Base-by-base conservation (phyloP, 306 rosid genomes). In the Gleditsia sinensis region DNA sequence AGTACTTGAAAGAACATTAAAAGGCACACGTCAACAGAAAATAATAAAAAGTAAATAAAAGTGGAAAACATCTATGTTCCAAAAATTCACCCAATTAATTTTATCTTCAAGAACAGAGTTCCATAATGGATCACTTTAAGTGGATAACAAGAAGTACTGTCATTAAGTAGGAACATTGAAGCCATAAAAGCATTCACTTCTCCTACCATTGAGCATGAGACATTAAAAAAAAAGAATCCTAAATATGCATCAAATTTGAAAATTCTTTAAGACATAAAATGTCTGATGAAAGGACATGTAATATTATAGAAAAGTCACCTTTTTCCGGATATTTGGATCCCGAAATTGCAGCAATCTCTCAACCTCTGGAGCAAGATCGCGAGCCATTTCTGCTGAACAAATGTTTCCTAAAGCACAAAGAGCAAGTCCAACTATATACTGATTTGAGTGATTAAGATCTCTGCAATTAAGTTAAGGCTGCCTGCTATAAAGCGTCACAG, bases 321-420 rank as follows among this genome's bases (percentile, higher is more conserved):
- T 95, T 84, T 95, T 95, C 88, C 97, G 83, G 75, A 92, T 86
- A 88, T 95, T 95, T 67, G 99, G 99, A 78, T 95, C 99, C 36
- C 99, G 93, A 82, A 95, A 95, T 84, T 92, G 99, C 76, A 95
- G 86, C 82, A 95, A 81, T 58, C 99, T 92, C 81, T 95, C 99
- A 54, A 95, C 99, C 81, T 95, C 98, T 50, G 99, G 98, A 48
- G 99, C 99, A 83, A 95, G 99, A 90, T 95, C 98, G 77, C 99
- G 97, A 64, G 99, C 99, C 98, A 95, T 94, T 81, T 94, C 99
- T 3, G 99, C 99, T 25, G 99, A 94, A 78, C 98, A 94, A 80
- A 94, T 94, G 85, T 94, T 94, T 75, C 99, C 99, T 70, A 94
- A 79, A 78, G 99, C 99, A 87, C 99, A 94, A 66, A 94, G 97